Conservation (phyloP, 768 basidiomycete genomes). For the Pleurotus sapidus region DNA sequence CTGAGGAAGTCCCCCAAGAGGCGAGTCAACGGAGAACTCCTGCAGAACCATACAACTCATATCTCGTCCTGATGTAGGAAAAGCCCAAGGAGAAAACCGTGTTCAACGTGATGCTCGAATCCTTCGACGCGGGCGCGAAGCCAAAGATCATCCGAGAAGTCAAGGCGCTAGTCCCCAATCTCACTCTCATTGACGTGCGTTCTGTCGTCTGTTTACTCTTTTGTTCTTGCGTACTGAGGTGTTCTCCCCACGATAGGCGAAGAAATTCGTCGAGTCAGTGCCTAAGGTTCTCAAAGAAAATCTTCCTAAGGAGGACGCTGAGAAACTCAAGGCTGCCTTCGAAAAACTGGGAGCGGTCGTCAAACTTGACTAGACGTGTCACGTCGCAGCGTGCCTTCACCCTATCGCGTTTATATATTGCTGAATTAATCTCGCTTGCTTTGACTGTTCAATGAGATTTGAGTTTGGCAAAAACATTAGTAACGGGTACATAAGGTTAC, state of each 20-base stretch:
- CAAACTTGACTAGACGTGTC: conserved; percentile 72
- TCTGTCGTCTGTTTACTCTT: conserved; percentile 1
- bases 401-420: neutral
- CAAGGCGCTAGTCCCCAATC: conserved; percentile 91
- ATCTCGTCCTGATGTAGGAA: conserved; percentile 47
- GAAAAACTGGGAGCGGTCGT: conserved; percentile 87
- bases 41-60: neutral
- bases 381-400: conserved; percentile 1
- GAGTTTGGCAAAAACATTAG: neutral
- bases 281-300: conserved; percentile 95
- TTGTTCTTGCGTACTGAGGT: neutral
- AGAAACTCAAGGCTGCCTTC: conserved; percentile 92
- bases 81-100: conserved; percentile 99
- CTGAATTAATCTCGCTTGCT: neutral
- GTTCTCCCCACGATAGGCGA: conserved; percentile 58
- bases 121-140: conserved; percentile 88
- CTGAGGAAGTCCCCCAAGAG: conserved; percentile 62
- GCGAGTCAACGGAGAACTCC: conserved; percentile 34
- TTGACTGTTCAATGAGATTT: conserved; percentile 1
- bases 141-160: conserved; percentile 98
- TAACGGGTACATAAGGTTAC: conserved; percentile 4
- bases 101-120: conserved; percentile 93
- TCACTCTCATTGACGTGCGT: conserved; percentile 95
- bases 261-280: conserved; percentile 97
- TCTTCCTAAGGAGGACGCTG: conserved; percentile 94